phyloP scores from a whole-genome alignment of 2,329 filamentous ascomycete species.

The Verticillium dahliae region DNA sequence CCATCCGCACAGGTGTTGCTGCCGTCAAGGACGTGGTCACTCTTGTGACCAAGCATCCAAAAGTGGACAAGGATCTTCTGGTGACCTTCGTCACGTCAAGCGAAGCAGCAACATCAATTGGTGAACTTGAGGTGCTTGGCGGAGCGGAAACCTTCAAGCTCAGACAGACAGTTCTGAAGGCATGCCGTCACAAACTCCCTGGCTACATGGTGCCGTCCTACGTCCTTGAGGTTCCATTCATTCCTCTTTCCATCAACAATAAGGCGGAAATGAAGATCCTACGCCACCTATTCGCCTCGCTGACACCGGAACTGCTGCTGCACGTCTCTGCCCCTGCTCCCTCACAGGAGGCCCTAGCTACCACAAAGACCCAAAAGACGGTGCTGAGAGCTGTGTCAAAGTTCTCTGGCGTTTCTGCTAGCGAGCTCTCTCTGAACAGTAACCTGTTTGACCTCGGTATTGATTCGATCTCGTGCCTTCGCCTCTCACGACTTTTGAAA shows the following conservation, averaged over 20 bases:
- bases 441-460: slow-evolving; percentile 83
- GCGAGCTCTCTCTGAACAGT: slow-evolving; percentile 42
- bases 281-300: slow-evolving; percentile 54
- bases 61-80: slow-evolving; percentile 73
- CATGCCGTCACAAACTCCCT: slow-evolving; percentile 66
- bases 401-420: slow-evolving; percentile 38
- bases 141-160: neutral
- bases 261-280: slow-evolving; percentile 74
- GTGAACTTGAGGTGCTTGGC: slow-evolving; percentile 16
- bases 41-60: slow-evolving; percentile 62
- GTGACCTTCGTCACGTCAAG: slow-evolving; percentile 63
- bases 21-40: slow-evolving; percentile 66
- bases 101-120: neutral
- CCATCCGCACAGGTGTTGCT: slow-evolving; percentile 56
- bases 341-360: slow-evolving; percentile 6
- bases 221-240: slow-evolving; percentile 61
- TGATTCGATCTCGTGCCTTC: slow-evolving; percentile 79
- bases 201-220: slow-evolving; percentile 90
- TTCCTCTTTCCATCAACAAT: slow-evolving; percentile 84
- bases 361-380: slow-evolving; percentile 25
- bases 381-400: slow-evolving; percentile 49
- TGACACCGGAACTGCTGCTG: slow-evolving; percentile 58
- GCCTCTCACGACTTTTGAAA: slow-evolving; percentile 59
- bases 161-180: slow-evolving; percentile 23
- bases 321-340: slow-evolving; percentile 31